Percentiles rank a stretch among this genome's conserved stretches.
Evolutionary conservation across 352 stramenopile genomes (phyloP).

Genomic region (Aphanomyces stellatus): DNA sequence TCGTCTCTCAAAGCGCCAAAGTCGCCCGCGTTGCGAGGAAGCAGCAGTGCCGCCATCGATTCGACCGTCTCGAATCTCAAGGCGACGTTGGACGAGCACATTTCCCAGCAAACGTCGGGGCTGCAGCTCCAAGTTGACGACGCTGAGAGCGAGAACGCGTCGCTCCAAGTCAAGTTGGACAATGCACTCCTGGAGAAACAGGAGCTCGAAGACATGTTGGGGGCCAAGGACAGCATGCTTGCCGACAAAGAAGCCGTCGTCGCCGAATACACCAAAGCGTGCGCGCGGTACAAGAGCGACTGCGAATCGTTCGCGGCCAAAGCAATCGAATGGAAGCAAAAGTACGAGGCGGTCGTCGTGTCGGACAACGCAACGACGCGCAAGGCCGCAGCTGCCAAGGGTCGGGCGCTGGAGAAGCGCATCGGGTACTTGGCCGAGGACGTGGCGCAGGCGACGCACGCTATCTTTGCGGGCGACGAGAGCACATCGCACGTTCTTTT

Average conservation of each 20-base stretch:
- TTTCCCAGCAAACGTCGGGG: neutral
- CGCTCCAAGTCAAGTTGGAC: neutral
- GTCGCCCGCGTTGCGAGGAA: neutral
- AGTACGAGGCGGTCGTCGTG: neutral
- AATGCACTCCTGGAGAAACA: neutral
- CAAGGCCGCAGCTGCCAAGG: neutral
- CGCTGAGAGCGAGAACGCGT: neutral
- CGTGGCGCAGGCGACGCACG: neutral
- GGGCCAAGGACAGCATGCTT: neutral
- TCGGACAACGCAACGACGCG: neutral
- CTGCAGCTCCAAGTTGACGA: neutral
- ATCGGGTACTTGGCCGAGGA: neutral
- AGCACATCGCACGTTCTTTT: neutral
- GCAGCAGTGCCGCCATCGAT: neutral
- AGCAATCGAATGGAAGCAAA: constrained; percentile 6
- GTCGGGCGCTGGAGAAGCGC: neutral
- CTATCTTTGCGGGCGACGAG: neutral
- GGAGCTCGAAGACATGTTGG: neutral
- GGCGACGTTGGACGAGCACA: constrained; percentile 1
- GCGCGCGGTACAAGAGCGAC: constrained; percentile 7
- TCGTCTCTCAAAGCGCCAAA: neutral
- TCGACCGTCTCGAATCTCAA: neutral
- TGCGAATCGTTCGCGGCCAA: constrained; percentile 11
- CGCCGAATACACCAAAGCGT: constrained; percentile 2
- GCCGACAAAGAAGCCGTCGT: neutral